These are phyloP conservation scores for Sporothrix curviconia DNA, from an alignment of 2,329 filamentous ascomycete genomes.

Conservation along the genomic window DNA sequence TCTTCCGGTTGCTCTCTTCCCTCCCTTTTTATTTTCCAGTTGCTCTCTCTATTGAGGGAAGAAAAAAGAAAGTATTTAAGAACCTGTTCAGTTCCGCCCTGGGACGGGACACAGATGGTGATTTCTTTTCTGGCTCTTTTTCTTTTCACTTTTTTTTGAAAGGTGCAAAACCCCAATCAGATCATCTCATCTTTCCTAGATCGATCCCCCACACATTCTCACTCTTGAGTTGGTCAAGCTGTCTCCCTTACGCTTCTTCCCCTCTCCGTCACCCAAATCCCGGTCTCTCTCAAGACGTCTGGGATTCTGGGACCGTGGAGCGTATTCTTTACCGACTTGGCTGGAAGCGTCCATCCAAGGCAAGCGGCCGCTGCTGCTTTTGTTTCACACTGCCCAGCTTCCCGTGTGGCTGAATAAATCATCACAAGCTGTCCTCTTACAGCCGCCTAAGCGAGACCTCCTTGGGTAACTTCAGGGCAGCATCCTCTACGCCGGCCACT, in stretches of 20 bases:
- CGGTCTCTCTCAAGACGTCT: not conserved
- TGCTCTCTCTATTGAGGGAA: no score
- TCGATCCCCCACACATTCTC: not conserved
- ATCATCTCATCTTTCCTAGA: not conserved
- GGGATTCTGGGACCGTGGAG: not conserved
- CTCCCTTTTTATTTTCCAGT: not conserved
- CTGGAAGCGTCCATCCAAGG: slow-evolving; percentile 20
- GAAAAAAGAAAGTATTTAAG: not conserved
- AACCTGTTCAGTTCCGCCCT: not conserved
- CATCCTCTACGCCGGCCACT: no score
- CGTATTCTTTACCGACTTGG: slow-evolving; percentile 8
- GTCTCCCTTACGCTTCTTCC: not conserved
- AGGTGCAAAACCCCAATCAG: no score
- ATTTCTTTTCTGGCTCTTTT: not conserved
- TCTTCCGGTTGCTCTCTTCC: not conserved
- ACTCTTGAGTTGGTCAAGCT: not conserved
- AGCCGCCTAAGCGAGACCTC: no score
- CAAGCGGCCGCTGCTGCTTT: slow-evolving; percentile 20
- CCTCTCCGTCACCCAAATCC: not conserved
- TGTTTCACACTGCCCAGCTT: no score
- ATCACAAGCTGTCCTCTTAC: no score
- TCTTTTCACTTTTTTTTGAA: not conserved
- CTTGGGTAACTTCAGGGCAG: no score
- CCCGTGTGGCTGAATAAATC: no score
- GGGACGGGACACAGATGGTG: not conserved